Evolutionary conservation across 495 filamentous ascomycete genomes (phyloP), one percentile per base, ranked within the genome.

Genomic region (Parathielavia hyrcaniae): DNA sequence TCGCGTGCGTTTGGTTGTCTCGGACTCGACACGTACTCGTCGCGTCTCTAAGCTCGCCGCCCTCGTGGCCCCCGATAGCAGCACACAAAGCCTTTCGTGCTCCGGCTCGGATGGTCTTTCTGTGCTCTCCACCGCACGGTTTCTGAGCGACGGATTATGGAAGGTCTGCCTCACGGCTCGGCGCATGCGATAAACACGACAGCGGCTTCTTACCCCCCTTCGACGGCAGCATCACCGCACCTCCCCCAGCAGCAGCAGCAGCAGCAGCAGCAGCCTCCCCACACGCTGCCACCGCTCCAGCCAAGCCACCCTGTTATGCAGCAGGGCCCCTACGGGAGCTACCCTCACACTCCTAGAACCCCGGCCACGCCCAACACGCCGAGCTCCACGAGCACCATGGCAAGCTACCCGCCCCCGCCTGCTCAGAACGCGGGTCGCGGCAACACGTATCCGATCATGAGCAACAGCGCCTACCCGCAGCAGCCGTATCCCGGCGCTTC

Each of bases 211-310:
- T 71, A 71, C 57, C 61, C 69, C 49, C 64, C 69, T 53, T 64
- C 68, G 41, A 59, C 69, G 50, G 62, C 69, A 43, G 56, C 62
- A 48, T 55, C 64, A 55, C 62, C 64, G 56, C 68, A 69, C 20
- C 60, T 59, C 40, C 58, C 23, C 32, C 50, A 12, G 30, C 58
- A 55, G 19, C 59, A 45, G 14, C 46, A 52, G 30, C 49, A 35
- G 36, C 58, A 55, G 1, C 58, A 47, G 11, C 60, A 60, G 4
- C 19, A 52, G 11, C 80, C 83, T 68, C 74, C 82, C 62, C 84
- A 88, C 68, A 87, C 84, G n/a, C 76, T 88, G 65, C 85, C 85
- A 44, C 85, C 85, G 38, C 74, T 88, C 53, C 84, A 88, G 71
- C 79, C 82, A 56, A 83, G 81, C 70, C 74, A 78, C 65, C 74